phyloP scores from a whole-genome alignment of 2,329 filamentous ascomycete species.

The Ophiostoma sp. region DNA sequence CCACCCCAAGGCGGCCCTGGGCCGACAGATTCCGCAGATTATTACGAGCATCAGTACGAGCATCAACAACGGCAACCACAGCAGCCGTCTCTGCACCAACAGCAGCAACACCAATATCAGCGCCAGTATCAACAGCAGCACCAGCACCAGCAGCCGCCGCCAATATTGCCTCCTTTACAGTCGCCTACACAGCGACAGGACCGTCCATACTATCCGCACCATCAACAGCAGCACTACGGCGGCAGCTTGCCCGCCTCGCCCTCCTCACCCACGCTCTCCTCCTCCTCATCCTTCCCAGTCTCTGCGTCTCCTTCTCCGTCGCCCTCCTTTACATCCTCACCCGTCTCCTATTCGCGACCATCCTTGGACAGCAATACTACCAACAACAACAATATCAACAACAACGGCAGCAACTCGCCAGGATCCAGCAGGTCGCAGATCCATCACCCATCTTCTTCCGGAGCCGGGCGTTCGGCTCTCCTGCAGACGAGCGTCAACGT shows the following conservation, averaged over 20 bases:
- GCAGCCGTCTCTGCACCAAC: background rate
- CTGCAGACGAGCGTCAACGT: slow-evolving; percentile 24
- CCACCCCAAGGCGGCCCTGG: slow-evolving; percentile 47
- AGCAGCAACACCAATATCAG: slow-evolving; percentile 1
- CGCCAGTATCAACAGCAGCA: background rate
- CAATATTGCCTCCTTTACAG: background rate
- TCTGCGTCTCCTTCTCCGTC: slow-evolving; percentile 17
- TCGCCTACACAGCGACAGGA: slow-evolving; percentile 9
- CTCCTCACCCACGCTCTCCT: slow-evolving; percentile 29
- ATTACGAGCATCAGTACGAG: background rate
- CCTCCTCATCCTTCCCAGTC: slow-evolving; percentile 19
- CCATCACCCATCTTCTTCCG: slow-evolving; percentile 19
- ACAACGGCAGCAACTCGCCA: background rate
- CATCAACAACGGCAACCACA: background rate
- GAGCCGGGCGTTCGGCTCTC: slow-evolving; percentile 25
- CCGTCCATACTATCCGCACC: slow-evolving; percentile 12
- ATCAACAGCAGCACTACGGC: slow-evolving; percentile 21
- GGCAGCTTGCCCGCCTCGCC: slow-evolving; percentile 28
- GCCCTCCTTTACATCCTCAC: slow-evolving; percentile 15
- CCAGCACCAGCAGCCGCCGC: background rate
- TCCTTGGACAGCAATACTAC: slow-evolving; percentile 2
- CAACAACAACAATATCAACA: background rate
- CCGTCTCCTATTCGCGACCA: slow-evolving; percentile 23
- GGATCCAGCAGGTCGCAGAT: background rate
- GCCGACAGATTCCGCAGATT: slow-evolving; percentile 30